phyloP scores from a whole-genome alignment of 2,329 filamentous ascomycete genomes.

The Chrysoporthe puriensis region DNA sequence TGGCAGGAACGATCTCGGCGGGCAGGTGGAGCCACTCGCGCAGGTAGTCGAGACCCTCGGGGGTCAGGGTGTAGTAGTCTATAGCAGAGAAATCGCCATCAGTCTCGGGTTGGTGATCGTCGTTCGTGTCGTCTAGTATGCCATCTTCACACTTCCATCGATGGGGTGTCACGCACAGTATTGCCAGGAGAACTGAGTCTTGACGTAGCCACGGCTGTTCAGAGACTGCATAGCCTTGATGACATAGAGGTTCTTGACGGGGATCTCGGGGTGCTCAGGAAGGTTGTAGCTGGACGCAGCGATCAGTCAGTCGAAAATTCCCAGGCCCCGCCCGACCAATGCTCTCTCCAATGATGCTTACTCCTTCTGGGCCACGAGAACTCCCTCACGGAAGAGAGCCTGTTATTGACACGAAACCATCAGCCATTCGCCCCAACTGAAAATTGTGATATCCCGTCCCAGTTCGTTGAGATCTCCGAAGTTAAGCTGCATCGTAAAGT shows the following conservation, averaged over 20 bases:
- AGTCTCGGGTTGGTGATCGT: neutral
- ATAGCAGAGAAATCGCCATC: neutral
- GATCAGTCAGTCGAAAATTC: constrained; percentile 18
- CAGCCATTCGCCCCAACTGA: constrained; percentile 29
- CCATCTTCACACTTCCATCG: neutral
- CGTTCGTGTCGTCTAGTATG: neutral
- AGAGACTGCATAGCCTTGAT: constrained; percentile 99
- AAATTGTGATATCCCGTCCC: neutral
- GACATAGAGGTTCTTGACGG: constrained; percentile 99
- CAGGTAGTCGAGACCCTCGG: constrained; percentile 99
- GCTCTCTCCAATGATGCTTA: constrained; percentile 23
- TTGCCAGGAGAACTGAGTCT: constrained; percentile 99
- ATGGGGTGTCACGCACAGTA: constrained; percentile 58
- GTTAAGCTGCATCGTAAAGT: constrained; percentile 10
- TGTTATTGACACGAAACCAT: constrained; percentile 37
- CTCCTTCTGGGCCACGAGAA: constrained; percentile 98
- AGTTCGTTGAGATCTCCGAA: constrained; percentile 13
- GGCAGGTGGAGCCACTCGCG: constrained; percentile 99
- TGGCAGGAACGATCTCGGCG: constrained; percentile 98
- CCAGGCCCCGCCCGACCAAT: neutral
- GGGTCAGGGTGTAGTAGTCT: constrained; percentile 99
- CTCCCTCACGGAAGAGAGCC: constrained; percentile 86
- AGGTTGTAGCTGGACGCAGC: constrained; percentile 73
- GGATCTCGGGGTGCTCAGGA: constrained; percentile 95
- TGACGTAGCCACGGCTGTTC: constrained; percentile 96